A percentile compares a stretch with the other conserved stretches of the same genome.
Evolutionary conservation across 2,329 filamentous ascomycete genomes (phyloP).

Genomic region (Penicillium griseofulvum): DNA sequence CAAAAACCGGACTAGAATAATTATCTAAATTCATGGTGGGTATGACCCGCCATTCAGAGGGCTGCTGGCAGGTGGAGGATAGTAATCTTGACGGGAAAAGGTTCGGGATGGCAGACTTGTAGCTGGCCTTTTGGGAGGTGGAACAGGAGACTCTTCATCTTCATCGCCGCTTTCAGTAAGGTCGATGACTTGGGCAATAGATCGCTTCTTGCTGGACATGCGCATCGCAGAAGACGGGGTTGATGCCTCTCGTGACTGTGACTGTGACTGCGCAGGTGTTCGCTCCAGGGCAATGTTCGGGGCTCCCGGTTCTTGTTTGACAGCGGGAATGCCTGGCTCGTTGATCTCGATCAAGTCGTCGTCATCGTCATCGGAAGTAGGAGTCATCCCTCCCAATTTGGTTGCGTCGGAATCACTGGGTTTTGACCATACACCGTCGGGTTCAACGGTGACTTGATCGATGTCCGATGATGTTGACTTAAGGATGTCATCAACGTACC

Average conservation of each 20-base stretch:
- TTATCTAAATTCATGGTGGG: conserved; percentile 17
- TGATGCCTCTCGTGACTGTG: conserved; percentile 40
- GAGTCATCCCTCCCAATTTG: conserved; percentile 38
- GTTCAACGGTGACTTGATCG: conserved; percentile 88
- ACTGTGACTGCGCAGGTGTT: conserved; percentile 37
- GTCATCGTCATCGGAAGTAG: conserved; percentile 46
- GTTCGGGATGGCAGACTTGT: conserved; percentile 22
- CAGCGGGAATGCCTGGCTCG: conserved; percentile 32
- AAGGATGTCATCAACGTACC: conserved; percentile 86
- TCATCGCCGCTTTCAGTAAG: conserved; percentile 54
- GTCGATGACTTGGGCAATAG: conserved; percentile 52
- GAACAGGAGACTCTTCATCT: conserved; percentile 46
- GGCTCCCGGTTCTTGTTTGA: conserved; percentile 38
- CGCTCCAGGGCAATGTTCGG: conserved; percentile 28
- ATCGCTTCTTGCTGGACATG: conserved; percentile 45
- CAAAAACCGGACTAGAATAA: conserved; percentile 8
- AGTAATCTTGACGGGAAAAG: conserved; percentile 22
- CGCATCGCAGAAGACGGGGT: conserved; percentile 37
- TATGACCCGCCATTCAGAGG: conserved; percentile 21
- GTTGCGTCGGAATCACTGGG: conserved; percentile 45
- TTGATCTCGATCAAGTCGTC: conserved; percentile 54
- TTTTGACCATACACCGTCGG: conserved; percentile 73
- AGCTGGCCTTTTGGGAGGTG: conserved; percentile 35
- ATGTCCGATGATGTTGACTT: conserved; percentile 65
- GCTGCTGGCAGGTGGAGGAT: conserved; percentile 21